Percentiles rank a stretch among this genome's conserved stretches.
Evolutionary conservation across 1,284 basidiomycete genomes (phyloP).

Genomic region (Golubevia sp.): DNA sequence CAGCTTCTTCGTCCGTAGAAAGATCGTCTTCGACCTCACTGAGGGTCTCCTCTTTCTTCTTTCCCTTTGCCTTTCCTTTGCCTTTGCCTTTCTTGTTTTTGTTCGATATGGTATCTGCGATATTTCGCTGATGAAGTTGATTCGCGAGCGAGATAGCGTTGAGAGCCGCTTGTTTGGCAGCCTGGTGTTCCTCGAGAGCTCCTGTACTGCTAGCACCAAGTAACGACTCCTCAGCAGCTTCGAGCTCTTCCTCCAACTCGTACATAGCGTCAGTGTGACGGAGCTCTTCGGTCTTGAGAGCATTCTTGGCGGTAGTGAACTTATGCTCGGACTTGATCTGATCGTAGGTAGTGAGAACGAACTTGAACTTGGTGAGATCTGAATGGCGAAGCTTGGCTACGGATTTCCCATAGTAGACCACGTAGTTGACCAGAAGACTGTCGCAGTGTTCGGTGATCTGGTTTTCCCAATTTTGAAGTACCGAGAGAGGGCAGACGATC

Average conservation of each 20-base stretch:
- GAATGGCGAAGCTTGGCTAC: constrained; percentile 5
- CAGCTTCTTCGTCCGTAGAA: constrained; percentile 7
- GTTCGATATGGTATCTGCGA: not conserved
- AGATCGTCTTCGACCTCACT: not conserved
- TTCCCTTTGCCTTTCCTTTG: constrained; percentile 4
- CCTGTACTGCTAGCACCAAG: not conserved
- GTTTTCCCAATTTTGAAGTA: constrained; percentile 11
- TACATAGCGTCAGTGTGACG: not conserved
- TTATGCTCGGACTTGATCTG: constrained; percentile 6
- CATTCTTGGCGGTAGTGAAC: not conserved
- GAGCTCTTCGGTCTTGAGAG: not conserved
- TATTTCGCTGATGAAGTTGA: not conserved
- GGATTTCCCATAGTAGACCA: constrained; percentile 3
- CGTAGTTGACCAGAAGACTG: not conserved
- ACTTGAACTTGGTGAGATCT: constrained; percentile 9
- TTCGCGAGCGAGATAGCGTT: not conserved
- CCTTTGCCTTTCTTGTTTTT: constrained; percentile 4
- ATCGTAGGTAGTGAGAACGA: constrained; percentile 19
- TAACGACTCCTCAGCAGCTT: not conserved
- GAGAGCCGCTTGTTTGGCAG: not conserved
- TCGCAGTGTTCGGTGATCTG: constrained; percentile 12
- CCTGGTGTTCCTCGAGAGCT: not conserved
- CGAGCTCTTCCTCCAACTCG: not conserved
- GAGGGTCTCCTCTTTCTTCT: not conserved
- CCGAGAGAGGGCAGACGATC: constrained; percentile 18